Conservation (phyloP, 495 filamentous ascomycete genomes). For the Penicillium crystallinum region DNA sequence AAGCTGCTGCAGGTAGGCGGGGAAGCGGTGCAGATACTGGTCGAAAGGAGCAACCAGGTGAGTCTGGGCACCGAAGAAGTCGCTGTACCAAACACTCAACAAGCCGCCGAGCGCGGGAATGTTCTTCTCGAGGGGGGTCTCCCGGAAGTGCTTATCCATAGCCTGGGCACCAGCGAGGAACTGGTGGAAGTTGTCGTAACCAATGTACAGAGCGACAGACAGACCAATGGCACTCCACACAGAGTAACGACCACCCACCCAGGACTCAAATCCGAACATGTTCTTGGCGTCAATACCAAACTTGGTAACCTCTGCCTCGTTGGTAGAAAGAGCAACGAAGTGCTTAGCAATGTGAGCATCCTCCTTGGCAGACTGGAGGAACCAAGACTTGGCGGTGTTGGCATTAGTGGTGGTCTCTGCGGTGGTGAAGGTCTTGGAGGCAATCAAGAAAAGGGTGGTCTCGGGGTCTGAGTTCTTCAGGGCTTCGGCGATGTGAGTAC, state of each 20-base stretch:
- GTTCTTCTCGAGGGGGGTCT: slow-evolving; percentile 86
- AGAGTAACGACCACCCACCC: slow-evolving; percentile 96
- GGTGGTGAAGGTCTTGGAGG: slow-evolving; percentile 99
- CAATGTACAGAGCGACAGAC: slow-evolving; percentile 88
- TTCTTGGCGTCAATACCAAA: slow-evolving; percentile 97
- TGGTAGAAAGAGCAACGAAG: slow-evolving; percentile 97
- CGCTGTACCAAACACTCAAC: slow-evolving; percentile 95
- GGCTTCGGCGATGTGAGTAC: slow-evolving; percentile 94
- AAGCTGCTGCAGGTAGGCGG: slow-evolving; percentile 96
- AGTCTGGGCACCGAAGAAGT: slow-evolving; percentile 97
- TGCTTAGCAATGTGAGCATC: slow-evolving; percentile 82
- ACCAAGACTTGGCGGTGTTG: slow-evolving; percentile 94
- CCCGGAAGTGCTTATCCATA: slow-evolving; percentile 97
- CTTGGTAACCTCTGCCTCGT: slow-evolving; percentile 90
- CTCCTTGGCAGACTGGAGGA: slow-evolving; percentile 81
- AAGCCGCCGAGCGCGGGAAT: slow-evolving; percentile 90
- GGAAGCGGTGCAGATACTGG: slow-evolving; percentile 98
- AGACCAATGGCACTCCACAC: slow-evolving; percentile 98
- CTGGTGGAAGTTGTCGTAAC: slow-evolving; percentile 94
- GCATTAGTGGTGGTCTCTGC: slow-evolving; percentile 96
- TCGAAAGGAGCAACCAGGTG: slow-evolving; percentile 97
- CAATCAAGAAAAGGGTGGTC: slow-evolving; percentile 94
- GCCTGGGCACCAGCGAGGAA: slow-evolving; percentile 93
- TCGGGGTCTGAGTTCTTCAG: slow-evolving; percentile 84
- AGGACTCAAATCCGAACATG: slow-evolving; percentile 98